Conservation (phyloP, 768 basidiomycete genomes). For the Floccularia luteovirens region DNA sequence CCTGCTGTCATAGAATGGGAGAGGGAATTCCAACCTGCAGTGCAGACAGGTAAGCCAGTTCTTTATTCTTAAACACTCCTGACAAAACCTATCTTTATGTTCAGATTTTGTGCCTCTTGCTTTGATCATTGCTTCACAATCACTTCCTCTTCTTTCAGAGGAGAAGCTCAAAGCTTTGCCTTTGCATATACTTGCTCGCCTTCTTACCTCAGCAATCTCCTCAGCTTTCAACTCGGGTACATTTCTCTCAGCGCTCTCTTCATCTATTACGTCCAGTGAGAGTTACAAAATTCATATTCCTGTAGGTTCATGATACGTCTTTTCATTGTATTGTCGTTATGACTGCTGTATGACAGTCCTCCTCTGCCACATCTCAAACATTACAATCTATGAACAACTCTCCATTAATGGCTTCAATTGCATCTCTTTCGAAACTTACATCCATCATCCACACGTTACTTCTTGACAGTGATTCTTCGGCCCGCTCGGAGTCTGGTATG, state of each 20-base stretch:
- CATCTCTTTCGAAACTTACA: constrained; percentile 27
- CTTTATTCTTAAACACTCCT: constrained; percentile 1
- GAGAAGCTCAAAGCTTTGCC: constrained; percentile 56
- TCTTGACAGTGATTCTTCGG: constrained; percentile 23
- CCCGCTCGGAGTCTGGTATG: constrained; percentile 20
- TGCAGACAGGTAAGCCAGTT: constrained; percentile 26
- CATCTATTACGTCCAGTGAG: constrained; percentile 19
- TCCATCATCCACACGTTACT: constrained; percentile 25
- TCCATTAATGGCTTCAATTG: constrained; percentile 24
- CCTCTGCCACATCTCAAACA: constrained; percentile 24
- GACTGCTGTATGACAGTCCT: constrained; percentile 7
- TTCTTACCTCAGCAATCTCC: constrained; percentile 27
- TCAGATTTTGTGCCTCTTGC: constrained; percentile 38
- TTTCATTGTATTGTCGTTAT: background rate
- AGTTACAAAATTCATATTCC: constrained; percentile 22
- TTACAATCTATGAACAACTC: constrained; percentile 26
- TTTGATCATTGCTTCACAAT: constrained; percentile 55
- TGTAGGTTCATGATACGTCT: constrained; percentile 10
- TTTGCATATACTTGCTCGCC: constrained; percentile 29
- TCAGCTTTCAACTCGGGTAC: constrained; percentile 44
- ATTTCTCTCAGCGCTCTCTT: constrained; percentile 37
- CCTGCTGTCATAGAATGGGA: constrained; percentile 44
- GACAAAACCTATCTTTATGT: background rate
- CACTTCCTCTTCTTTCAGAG: constrained; percentile 45
- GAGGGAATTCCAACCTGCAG: constrained; percentile 55